Evolutionary conservation across 108 stramenopile species (phyloP).

Genomic region (Mediolabrus comicus): DNA sequence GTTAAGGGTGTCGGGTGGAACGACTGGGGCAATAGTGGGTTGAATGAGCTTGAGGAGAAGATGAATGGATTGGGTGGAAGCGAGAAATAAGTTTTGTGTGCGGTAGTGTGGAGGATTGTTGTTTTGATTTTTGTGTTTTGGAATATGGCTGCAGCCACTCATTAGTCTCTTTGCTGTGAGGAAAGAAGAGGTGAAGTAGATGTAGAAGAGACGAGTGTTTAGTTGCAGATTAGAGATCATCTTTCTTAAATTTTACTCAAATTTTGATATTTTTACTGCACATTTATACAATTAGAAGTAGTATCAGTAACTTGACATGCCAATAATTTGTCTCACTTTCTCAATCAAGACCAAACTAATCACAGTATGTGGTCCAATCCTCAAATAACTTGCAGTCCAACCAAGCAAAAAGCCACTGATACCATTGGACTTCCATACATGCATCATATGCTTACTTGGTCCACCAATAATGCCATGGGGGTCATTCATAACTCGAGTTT

Average conservation of each 20-base stretch:
- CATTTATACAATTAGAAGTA: too few species aligned
- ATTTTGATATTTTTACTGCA: too few species aligned
- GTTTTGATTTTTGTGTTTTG: too few species aligned
- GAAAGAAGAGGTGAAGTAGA: neutral
- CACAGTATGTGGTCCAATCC: slow-evolving; percentile 30
- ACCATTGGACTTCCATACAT: slow-evolving; percentile 9
- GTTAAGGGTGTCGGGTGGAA: slow-evolving; percentile 64
- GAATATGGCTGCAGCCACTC: too few species aligned
- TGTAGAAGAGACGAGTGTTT: neutral
- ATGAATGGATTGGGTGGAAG: slow-evolving; percentile 16
- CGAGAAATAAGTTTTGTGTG: too few species aligned
- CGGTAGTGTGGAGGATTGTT: too few species aligned
- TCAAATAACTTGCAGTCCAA: slow-evolving; percentile 32
- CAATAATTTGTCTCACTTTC: slow-evolving; percentile 26
- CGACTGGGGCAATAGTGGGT: slow-evolving; percentile 64
- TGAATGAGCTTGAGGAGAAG: slow-evolving; percentile 52
- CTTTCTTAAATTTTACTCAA: too few species aligned
- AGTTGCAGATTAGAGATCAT: too few species aligned
- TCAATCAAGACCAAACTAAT: slow-evolving; percentile 23
- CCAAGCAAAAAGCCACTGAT: slow-evolving; percentile 19
- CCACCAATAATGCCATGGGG: slow-evolving; percentile 12
- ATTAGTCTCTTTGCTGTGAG: too few species aligned
- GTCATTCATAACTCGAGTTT: slow-evolving; percentile 34
- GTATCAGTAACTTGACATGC: slow-evolving; percentile 30
- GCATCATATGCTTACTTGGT: slow-evolving; percentile 3